phyloP scores from a whole-genome alignment of 2,329 filamentous ascomycete species.

The Emydomyces testavorans region DNA sequence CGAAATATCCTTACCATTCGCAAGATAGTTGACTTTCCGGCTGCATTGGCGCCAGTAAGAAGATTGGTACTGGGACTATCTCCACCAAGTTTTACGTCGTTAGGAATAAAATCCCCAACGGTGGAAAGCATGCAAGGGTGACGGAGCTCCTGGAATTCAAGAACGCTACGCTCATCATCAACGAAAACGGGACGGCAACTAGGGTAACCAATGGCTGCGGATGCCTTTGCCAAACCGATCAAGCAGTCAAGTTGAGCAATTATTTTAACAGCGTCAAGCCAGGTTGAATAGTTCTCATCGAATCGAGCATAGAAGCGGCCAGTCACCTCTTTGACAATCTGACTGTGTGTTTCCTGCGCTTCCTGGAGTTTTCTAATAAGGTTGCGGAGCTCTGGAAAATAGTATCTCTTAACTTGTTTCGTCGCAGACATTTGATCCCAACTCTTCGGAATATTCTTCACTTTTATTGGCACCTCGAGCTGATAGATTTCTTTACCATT shows the following conservation, averaged over 20 bases:
- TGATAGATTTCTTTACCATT: constrained; percentile 97
- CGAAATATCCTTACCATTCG: constrained; percentile 58
- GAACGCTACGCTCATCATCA: constrained; percentile 67
- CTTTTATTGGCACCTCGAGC: constrained; percentile 73
- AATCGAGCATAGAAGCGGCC: constrained; percentile 76
- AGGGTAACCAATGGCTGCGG: constrained; percentile 68
- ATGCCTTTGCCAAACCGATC: constrained; percentile 83
- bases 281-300: constrained; percentile 71
- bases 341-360: constrained; percentile 82
- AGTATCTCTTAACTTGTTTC: constrained; percentile 80
- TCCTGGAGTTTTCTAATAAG: constrained; percentile 84
- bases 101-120: constrained; percentile 90
- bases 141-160: constrained; percentile 86
- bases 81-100: constrained; percentile 80
- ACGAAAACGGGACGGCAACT: constrained; percentile 84
- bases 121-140: constrained; percentile 90
- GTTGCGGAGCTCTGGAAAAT: constrained; percentile 69
- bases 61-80: constrained; percentile 71
- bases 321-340: constrained; percentile 79
- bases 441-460: constrained; percentile 67
- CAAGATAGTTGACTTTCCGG: constrained; percentile 90
- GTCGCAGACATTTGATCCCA: constrained; percentile 98
- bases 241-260: constrained; percentile 89
- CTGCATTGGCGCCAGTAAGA: constrained; percentile 90
- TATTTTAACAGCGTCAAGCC: constrained; percentile 82